A percentile compares a stretch with the other conserved stretches of the same genome.
These are phyloP conservation scores for Maudiozyma humilis DNA, from an alignment of 1,139 yeast genomes.

Conservation along the genomic window DNA sequence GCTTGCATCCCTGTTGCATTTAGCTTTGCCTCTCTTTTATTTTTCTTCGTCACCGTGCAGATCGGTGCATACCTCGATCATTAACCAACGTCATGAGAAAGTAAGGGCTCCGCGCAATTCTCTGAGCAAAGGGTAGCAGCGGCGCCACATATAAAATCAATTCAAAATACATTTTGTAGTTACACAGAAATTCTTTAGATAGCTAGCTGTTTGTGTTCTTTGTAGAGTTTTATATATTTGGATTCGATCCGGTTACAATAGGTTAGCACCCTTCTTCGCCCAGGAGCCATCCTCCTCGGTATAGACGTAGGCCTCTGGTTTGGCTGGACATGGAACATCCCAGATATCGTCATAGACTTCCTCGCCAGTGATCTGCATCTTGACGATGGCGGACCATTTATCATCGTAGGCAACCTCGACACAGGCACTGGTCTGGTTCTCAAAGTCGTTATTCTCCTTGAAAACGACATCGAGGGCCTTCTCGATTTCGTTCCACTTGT, in stretches of 20 bases:
- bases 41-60: no score
- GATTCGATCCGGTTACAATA: background rate
- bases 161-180: no score
- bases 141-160: no score
- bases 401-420: background rate
- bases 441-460: conserved; percentile 1
- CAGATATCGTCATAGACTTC: background rate
- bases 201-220: background rate
- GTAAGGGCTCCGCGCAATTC: no score
- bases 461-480: conserved; percentile 1
- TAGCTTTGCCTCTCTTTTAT: no score
- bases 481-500: conserved; percentile 1
- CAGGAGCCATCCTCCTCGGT: conserved; percentile 1
- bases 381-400: background rate
- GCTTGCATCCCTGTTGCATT: no score
- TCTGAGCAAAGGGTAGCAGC: no score
- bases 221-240: background rate
- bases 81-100: no score
- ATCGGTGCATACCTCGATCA: no score
- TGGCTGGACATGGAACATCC: background rate
- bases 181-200: no score
- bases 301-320: background rate
- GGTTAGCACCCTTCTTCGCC: background rate
- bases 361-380: background rate
- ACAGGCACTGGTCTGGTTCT: background rate